phyloP scores from a whole-genome alignment of 1,284 basidiomycete genomes.

The Sanguinoderma infundibulare region DNA sequence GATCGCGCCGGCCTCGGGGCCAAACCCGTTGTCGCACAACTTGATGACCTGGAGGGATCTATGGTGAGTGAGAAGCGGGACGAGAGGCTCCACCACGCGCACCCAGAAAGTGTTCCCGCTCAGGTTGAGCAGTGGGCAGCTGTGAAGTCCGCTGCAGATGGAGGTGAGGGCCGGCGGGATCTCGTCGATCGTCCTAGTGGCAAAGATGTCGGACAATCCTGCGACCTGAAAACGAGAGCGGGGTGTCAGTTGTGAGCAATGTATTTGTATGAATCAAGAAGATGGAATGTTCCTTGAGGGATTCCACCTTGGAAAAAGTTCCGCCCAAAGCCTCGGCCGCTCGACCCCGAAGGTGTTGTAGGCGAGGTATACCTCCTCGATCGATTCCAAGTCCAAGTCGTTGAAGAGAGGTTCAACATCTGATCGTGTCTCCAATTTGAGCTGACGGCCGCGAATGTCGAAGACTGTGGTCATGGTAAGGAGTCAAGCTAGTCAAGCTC shows the following conservation, averaged over 20 bases:
- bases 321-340: constrained; percentile 1
- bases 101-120: constrained; percentile 1
- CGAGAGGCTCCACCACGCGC: neutral
- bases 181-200: constrained; percentile 8
- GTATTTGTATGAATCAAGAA: no score
- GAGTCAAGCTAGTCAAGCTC: no score
- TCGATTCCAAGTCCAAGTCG: neutral
- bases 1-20: constrained; percentile 1
- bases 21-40: constrained; percentile 3
- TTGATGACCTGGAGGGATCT: constrained; percentile 3
- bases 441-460: constrained; percentile 1
- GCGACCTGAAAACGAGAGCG: neutral
- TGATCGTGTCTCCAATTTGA: neutral
- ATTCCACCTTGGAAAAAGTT: neutral
- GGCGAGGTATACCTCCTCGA: constrained; percentile 3
- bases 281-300: no score
- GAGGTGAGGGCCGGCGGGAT: neutral
- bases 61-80: constrained; percentile 4
- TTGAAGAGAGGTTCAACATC: neutral
- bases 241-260: neutral
- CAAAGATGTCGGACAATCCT: constrained; percentile 5
- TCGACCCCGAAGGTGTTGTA: neutral
- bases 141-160: neutral
- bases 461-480: neutral
- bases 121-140: neutral